Evolutionary conservation across 2,329 filamentous ascomycete genomes (phyloP), one percentile per base, ranked within the genome.

Genomic region (Colletotrichum eremochloae): DNA sequence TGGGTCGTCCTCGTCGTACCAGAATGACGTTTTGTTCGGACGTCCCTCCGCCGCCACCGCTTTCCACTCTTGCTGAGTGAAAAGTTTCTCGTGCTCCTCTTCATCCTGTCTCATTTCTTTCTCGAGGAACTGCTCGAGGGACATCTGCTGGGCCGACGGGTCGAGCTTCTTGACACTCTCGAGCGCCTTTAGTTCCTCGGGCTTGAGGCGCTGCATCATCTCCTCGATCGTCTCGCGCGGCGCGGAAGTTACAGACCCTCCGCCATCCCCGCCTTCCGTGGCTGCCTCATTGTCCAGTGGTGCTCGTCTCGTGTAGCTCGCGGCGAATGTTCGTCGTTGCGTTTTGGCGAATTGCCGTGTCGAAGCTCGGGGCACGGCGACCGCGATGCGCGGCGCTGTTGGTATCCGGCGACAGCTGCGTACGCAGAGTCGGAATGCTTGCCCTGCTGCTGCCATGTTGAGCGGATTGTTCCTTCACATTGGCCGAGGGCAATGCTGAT

Each of bases 1-100:
- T 18, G 81, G 79, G 75, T 87, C 86, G n/a, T 85, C 83, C 50
- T 84, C 82, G 74, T 86, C 83, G 76, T 82, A 85, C 86, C 86
- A 88, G 70, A 88, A 86, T 5, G 81, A 81, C 56, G 79, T 76
- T 75, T 75, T 82, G 75, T 81, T 82, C 15, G 80, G 79, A 67
- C 76, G 80, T 46, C 67, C 58, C n/a, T 71, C 63, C 44, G 71
- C 62, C 36, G 58, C 50, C 9, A 80, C 63, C 9, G 76, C 67
- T 61, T 74, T 73, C 24, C 66, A 74, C 50, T 78, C 72, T 50
- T 61, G 67, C 38, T 75, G 70, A 46, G 76, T 44, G 29, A 52
- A n/a, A 11, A 69, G 36, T 38, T 46, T 61, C 52, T 64, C 33
- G 31, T 75, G 44, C 11, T 74, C 36, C 55, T 55, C 52, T 38